Percentiles rank a stretch among this genome's conserved stretches.
These are phyloP conservation scores for Curvularia lunata DNA, from an alignment of 2,329 filamentous ascomycete species.

Conservation along the genomic window DNA sequence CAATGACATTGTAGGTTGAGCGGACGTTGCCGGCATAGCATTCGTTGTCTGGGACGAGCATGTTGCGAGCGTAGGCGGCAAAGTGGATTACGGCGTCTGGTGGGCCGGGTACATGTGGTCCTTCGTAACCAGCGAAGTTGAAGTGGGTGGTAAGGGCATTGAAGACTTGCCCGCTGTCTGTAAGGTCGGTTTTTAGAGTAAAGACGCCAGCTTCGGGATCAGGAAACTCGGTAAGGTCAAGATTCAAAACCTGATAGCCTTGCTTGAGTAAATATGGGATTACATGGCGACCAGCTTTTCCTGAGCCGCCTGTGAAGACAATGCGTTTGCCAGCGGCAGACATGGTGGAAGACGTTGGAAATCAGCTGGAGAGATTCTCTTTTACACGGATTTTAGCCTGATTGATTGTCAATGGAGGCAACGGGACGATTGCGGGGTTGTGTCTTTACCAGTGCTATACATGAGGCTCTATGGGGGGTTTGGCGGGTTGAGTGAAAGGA, in stretches of 20 bases:
- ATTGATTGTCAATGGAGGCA: background rate
- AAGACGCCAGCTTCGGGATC: conserved; percentile 55
- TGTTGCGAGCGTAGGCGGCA: conserved; percentile 63
- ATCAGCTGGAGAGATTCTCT: background rate
- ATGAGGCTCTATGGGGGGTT: background rate
- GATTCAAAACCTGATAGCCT: conserved; percentile 61
- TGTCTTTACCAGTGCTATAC: background rate
- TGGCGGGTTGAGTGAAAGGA: background rate
- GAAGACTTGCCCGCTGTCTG: conserved; percentile 62
- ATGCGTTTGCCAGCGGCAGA: conserved; percentile 49
- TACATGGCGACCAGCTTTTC: conserved; percentile 60
- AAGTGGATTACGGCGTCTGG: conserved; percentile 70
- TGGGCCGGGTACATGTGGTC: conserved; percentile 50
- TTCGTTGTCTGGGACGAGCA: conserved; percentile 67
- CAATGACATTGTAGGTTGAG: conserved; percentile 67
- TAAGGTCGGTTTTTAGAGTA: conserved; percentile 63
- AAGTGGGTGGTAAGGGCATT: conserved; percentile 63
- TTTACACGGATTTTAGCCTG: background rate
- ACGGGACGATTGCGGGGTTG: conserved; percentile 6
- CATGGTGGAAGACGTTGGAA: conserved; percentile 20
- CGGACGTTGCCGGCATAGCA: conserved; percentile 63
- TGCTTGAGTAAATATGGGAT: conserved; percentile 59
- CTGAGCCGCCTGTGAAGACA: conserved; percentile 57
- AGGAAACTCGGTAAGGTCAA: conserved; percentile 59
- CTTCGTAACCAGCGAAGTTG: conserved; percentile 58